Evolutionary conservation across 129 eudicot species (phyloP).

Genomic region (Flaveria brownii): DNA sequence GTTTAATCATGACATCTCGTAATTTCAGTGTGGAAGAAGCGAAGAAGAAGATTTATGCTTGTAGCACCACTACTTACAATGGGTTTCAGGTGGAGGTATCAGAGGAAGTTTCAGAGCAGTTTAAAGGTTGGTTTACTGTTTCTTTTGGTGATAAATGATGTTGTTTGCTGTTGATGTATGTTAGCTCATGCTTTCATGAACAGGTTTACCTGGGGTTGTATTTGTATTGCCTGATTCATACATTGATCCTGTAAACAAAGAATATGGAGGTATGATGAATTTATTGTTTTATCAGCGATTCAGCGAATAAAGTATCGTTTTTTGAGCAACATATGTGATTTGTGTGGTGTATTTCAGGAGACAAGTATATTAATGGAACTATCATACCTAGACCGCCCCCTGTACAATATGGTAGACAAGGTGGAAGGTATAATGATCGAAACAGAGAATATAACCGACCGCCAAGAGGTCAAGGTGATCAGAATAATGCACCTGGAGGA

Average conservation of each 20-base stretch:
- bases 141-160: constrained; percentile 5
- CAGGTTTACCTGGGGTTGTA: constrained; percentile 82
- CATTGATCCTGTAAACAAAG: constrained; percentile 91
- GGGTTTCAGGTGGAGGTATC: constrained; percentile 81
- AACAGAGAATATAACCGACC: constrained; percentile 45
- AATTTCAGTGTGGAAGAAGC: constrained; percentile 85
- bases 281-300: neutral
- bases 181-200: neutral
- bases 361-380: constrained; percentile 84
- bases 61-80: constrained; percentile 81
- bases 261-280: constrained; percentile 74
- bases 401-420: constrained; percentile 64
- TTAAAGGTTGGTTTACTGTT: constrained; percentile 43
- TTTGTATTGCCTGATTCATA: constrained; percentile 95
- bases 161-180: neutral
- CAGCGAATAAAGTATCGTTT: neutral
- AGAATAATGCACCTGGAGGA: constrained; percentile 44
- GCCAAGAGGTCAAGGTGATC: constrained; percentile 38
- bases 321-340: neutral
- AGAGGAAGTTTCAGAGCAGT: constrained; percentile 83
- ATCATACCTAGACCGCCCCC: constrained; percentile 90
- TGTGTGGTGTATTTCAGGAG: constrained; percentile 51
- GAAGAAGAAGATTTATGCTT: constrained; percentile 89
- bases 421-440: constrained; percentile 50
- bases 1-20: constrained; percentile 2